Base-by-base conservation (phyloP, 2,329 filamentous ascomycete genomes). In the Bipolaris sorokiniana region DNA sequence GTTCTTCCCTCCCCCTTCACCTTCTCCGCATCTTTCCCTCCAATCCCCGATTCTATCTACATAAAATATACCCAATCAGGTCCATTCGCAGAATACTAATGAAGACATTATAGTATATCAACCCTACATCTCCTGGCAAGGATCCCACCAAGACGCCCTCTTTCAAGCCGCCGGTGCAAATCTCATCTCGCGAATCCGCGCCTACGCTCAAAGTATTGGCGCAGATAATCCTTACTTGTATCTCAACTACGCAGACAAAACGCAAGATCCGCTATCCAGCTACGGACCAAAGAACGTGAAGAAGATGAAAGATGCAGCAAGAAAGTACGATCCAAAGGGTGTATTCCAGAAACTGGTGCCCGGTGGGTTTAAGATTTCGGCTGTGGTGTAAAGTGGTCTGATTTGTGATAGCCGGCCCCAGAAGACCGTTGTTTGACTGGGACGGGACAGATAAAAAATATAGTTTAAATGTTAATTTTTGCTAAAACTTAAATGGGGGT, bases 241-340 rank as follows among this genome's bases (percentile, higher is more conserved):
- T 28, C 59, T 75, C 15, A 73, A 73, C 47, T 78, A 78, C 48
- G 76, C 64, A 10, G 64, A 67, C 3, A 53, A 34, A 0, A 62
- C 51, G 2, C 67, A 69, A 33, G 58, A 70, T 34, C 64, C 64
- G 2, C 56, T 73, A 0, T 37, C 57, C 5, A 57, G 64, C n/a
- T 72, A 72, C 44, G 67, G 65, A 1, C 34, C 37, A 0, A 62
- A 58, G 22, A 63, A 57, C 7, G 64, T 70, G 2, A 40, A 58
- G 46, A 66, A 64, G 53, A 64, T 70, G 62, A 63, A 61, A 51
- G 58, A 51, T 7, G 67, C 58, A 4, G 60, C 61, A 0, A 46
- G 54, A 9, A 68, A 67, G 54, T 70, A 70, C 18, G 68, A 71
- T 36, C 61, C 69, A 4, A 36, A 28, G 7, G 61, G 58, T 3